Percentiles rank a stretch among this genome's conserved stretches.
These are phyloP conservation scores for Erythrophleum fordii DNA, from an alignment of 306 rosid genomes.

Conservation along the genomic window DNA sequence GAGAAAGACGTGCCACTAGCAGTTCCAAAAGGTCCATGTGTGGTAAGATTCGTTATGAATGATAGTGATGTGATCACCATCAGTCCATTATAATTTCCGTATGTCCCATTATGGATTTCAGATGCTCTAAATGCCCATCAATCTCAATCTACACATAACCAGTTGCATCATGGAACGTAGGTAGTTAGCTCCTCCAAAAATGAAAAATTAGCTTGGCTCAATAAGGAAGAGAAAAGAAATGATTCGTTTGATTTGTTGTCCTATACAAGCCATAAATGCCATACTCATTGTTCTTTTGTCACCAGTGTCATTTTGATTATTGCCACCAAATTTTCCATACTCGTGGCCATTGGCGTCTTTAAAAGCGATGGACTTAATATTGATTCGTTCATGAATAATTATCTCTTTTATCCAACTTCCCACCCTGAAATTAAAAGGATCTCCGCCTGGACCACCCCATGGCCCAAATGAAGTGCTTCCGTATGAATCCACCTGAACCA, in stretches of 20 bases:
- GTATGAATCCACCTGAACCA: background rate
- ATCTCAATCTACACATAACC: background rate
- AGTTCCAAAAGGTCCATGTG: constrained; percentile 3
- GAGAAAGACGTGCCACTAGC: background rate
- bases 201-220: background rate
- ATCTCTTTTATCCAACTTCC: constrained; percentile 3
- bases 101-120: background rate
- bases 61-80: background rate
- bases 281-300: background rate
- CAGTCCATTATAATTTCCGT: background rate
- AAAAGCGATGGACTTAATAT: background rate
- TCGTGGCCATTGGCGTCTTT: background rate
- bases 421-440: background rate
- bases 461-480: background rate
- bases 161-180: background rate
- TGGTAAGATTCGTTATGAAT: background rate
- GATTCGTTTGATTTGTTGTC: background rate
- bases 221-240: background rate
- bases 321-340: constrained; percentile 9
- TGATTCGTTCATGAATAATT: background rate
- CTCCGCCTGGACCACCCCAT: background rate
- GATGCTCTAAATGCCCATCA: background rate
- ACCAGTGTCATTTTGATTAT: background rate
- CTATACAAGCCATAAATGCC: too few relatives aligned
- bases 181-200: too few relatives aligned